Conservation (phyloP, 345 rosid species). For the Ceriops zippeliana region DNA sequence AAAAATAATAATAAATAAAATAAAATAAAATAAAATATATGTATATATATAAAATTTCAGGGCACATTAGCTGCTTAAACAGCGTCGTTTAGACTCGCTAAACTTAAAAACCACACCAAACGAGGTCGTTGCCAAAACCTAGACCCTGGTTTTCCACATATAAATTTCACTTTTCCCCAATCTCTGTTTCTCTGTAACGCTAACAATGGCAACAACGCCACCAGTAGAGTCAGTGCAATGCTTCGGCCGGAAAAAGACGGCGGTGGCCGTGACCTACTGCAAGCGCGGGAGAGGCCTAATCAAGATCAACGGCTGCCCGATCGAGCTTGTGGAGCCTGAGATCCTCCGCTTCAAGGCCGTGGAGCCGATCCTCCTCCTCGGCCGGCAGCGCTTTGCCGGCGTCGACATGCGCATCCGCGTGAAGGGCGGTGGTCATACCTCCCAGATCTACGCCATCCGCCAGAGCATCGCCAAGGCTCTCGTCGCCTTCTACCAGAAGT, state of each 20-base stretch:
- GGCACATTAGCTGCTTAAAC: too few relatives aligned
- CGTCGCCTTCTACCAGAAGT: slow-evolving; percentile 75
- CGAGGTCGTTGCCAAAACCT: too few relatives aligned
- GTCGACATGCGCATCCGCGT: slow-evolving; percentile 89
- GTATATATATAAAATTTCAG: too few relatives aligned
- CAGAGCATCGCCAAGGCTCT: slow-evolving; percentile 88
- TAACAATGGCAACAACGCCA: slow-evolving; percentile 43
- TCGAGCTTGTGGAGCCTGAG: slow-evolving; percentile 78
- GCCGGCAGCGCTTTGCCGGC: slow-evolving; percentile 68
- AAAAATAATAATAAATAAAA: too few relatives aligned
- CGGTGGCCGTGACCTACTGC: slow-evolving; percentile 81
- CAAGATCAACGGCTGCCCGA: slow-evolving; percentile 77
- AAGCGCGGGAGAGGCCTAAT: slow-evolving; percentile 66
- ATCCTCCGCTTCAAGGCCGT: slow-evolving; percentile 78
- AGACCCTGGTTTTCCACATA: too few relatives aligned
- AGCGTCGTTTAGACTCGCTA: too few relatives aligned
- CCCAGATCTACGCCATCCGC: slow-evolving; percentile 83
- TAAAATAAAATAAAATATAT: too few relatives aligned
- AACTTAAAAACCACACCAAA: too few relatives aligned
- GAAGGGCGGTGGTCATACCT: slow-evolving; percentile 74
- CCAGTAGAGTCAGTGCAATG: slow-evolving; percentile 54
- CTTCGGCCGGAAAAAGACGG: slow-evolving; percentile 84
- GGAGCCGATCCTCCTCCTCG: slow-evolving; percentile 73
- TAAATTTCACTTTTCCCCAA: too few relatives aligned
- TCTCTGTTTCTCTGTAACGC: not conserved